Evolutionary conservation across 129 eudicot genomes (phyloP).

Genomic region (Kitagawia praeruptora): DNA sequence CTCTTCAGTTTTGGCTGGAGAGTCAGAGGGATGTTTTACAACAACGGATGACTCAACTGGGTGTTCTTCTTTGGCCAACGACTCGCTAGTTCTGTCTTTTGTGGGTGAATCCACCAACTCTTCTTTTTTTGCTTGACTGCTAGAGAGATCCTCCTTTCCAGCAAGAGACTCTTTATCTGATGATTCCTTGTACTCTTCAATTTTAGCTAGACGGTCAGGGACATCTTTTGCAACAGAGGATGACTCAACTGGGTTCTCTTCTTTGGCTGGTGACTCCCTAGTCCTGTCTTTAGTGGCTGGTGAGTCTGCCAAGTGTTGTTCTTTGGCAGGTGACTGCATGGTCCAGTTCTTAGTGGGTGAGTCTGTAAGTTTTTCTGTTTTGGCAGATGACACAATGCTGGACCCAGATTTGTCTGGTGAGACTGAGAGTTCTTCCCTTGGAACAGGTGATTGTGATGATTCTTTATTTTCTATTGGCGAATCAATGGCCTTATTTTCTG

Average conservation of each 20-base stretch:
- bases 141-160: not conserved
- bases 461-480: conserved; percentile 8
- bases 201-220: not conserved
- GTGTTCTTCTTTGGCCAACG: not conserved
- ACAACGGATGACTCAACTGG: not conserved
- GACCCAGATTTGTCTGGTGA: conserved; percentile 17
- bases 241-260: not conserved
- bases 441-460: not conserved
- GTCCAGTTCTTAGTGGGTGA: conserved; percentile 1
- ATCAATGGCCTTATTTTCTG: conserved; percentile 14
- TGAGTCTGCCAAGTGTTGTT: not conserved
- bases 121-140: not conserved
- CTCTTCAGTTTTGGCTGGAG: not conserved
- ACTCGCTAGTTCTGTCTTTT: not conserved
- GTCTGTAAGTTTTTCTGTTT: conserved; percentile 1
- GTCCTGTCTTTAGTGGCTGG: not conserved
- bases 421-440: not conserved
- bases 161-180: not conserved
- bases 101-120: not conserved
- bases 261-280: not conserved
- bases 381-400: too few relatives aligned
- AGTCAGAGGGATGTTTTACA: not conserved
- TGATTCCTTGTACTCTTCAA: not conserved
- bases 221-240: not conserved
- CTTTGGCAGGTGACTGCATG: not conserved